These are phyloP conservation scores for Dispira parvispora DNA, from an alignment of 192 early-diverging fungal genomes.

Conservation along the genomic window DNA sequence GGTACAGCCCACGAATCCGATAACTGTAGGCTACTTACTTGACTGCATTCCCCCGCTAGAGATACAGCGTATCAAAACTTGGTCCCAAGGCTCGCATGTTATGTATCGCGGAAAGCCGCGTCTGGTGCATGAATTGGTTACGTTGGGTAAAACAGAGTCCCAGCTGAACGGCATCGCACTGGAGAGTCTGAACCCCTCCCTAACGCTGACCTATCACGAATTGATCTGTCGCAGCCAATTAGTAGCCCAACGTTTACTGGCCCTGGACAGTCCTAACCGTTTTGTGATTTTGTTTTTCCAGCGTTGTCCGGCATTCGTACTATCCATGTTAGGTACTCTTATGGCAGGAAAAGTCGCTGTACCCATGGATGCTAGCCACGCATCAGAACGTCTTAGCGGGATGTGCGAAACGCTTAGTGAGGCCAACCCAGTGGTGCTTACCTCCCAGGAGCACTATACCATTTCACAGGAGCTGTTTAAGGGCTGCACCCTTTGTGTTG, in stretches of 20 bases:
- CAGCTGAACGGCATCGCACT: background rate
- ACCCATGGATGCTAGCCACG: background rate
- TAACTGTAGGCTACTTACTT: too few relatives aligned
- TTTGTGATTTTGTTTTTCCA: background rate
- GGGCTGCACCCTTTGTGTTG: background rate
- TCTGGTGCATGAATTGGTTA: background rate
- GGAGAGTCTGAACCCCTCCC: background rate
- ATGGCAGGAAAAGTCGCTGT: background rate
- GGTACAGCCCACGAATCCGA: too few relatives aligned
- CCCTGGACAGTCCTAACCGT: background rate
- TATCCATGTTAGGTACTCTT: background rate
- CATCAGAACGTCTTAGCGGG: background rate
- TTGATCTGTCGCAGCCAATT: background rate
- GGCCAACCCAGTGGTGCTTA: background rate
- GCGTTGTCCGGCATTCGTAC: background rate
- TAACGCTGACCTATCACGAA: background rate
- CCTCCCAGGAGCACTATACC: background rate
- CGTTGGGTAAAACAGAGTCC: background rate
- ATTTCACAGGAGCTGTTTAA: background rate
- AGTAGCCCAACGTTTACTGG: background rate
- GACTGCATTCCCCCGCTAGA: too few relatives aligned
- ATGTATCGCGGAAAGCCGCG: too few relatives aligned
- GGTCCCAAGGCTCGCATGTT: too few relatives aligned
- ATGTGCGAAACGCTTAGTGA: background rate
- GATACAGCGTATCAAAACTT: too few relatives aligned